A percentile compares a stretch with the other conserved stretches of the same genome.
These are phyloP conservation scores for Trichoderma parareesei DNA, from an alignment of 495 filamentous ascomycete genomes.

Conservation along the genomic window DNA sequence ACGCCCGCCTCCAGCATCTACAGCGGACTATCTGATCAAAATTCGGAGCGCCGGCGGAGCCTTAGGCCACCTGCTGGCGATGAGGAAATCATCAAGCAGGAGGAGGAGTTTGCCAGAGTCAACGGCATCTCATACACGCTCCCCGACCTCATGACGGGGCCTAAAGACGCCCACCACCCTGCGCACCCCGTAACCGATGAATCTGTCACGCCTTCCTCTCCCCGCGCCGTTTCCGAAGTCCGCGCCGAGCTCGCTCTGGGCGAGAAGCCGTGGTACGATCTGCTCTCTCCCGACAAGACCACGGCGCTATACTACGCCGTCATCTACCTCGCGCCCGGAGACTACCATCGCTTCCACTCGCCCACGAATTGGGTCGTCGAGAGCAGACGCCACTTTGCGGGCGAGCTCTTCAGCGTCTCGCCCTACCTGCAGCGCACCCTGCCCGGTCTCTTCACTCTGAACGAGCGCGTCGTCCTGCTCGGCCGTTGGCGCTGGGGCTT, in stretches of 20 bases:
- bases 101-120: slow-evolving; percentile 89
- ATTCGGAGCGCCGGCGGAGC: slow-evolving; percentile 14
- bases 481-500: slow-evolving; percentile 96
- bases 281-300: slow-evolving; percentile 45
- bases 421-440: slow-evolving; percentile 88
- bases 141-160: slow-evolving; percentile 78
- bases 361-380: slow-evolving; percentile 92
- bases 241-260: slow-evolving; percentile 71
- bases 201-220: slow-evolving; percentile 45
- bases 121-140: slow-evolving; percentile 97
- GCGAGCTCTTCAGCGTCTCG: slow-evolving; percentile 89
- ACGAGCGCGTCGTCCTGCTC: slow-evolving; percentile 89
- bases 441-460: slow-evolving; percentile 89
- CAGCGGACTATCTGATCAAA: slow-evolving; percentile 18
- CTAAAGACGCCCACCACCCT: slow-evolving; percentile 18
- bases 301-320: slow-evolving; percentile 87
- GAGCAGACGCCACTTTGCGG: slow-evolving; percentile 86
- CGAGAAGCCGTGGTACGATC: slow-evolving; percentile 71
- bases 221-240: slow-evolving; percentile 70
- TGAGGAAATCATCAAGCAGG: slow-evolving; percentile 59
- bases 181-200: slow-evolving; percentile 29
- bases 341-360: slow-evolving; percentile 98
- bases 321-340: slow-evolving; percentile 94
- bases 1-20: slow-evolving; percentile 36
- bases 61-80: slow-evolving; percentile 26